phyloP scores from a whole-genome alignment of 2,329 filamentous ascomycete genomes.

The Aspergillus fijiensis region DNA sequence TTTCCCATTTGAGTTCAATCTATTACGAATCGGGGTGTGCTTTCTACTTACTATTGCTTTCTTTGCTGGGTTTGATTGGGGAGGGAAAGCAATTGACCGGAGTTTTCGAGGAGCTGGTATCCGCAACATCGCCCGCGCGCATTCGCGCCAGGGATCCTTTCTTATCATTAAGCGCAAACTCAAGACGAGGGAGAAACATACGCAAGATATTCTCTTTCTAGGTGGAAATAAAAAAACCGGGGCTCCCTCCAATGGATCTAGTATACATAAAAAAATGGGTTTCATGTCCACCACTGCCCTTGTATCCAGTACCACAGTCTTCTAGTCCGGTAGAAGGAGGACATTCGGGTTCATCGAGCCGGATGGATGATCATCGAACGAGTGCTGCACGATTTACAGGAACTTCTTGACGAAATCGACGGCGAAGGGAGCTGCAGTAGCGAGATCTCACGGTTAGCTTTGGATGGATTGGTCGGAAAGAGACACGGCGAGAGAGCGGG shows the following conservation, averaged over 20 bases:
- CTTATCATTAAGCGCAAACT: not conserved
- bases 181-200: not conserved
- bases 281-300: not conserved
- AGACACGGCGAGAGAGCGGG: not conserved
- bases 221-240: not conserved
- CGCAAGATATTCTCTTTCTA: not conserved
- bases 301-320: not conserved
- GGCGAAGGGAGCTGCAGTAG: conserved; percentile 47
- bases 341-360: not conserved
- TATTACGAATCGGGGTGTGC: not conserved
- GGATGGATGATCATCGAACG: not conserved
- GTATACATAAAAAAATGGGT: not conserved
- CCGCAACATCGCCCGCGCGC: not conserved
- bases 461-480: not conserved
- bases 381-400: conserved; percentile 35
- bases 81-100: not conserved
- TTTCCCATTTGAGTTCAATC: not conserved
- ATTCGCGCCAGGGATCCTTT: not conserved
- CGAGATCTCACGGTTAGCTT: not conserved
- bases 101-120: conserved; percentile 9
- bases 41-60: not conserved
- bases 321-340: not conserved
- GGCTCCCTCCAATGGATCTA: not conserved
- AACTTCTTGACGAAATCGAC: conserved; percentile 51
- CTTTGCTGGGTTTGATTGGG: not conserved